Percentiles rank a stretch among this genome's conserved stretches.
Evolutionary conservation across 2,329 filamentous ascomycete genomes (phyloP).

Genomic region (Tolypocladium tundrense): DNA sequence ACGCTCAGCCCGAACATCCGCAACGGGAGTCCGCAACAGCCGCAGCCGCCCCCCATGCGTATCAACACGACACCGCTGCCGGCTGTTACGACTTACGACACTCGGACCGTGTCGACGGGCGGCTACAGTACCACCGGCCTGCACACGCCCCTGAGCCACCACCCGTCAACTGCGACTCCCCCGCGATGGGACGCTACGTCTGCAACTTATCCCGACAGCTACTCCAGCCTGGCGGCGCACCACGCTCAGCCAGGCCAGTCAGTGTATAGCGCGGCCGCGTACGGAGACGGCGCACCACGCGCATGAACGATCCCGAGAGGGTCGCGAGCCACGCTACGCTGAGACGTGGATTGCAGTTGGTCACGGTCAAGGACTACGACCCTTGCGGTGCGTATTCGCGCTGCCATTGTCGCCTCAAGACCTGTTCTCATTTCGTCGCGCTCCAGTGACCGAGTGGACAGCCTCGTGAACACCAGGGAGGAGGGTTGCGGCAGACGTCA

Average conservation of each 20-base stretch:
- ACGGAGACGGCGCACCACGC: constrained; percentile 31
- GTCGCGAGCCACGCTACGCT: not conserved
- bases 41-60: constrained; percentile 21
- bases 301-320: constrained; percentile 19
- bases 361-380: not conserved
- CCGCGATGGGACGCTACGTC: constrained; percentile 31
- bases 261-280: constrained; percentile 32
- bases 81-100: constrained; percentile 29
- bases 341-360: not conserved
- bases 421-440: not conserved
- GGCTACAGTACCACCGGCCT: constrained; percentile 30
- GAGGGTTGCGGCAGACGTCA: constrained; percentile 23
- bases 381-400: not conserved
- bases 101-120: constrained; percentile 16
- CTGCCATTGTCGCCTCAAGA: too few species aligned
- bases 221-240: constrained; percentile 27
- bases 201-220: constrained; percentile 26
- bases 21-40: constrained; percentile 23
- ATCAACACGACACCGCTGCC: constrained; percentile 27
- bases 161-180: constrained; percentile 25
- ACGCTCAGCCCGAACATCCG: constrained; percentile 29
- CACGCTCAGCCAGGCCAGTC: constrained; percentile 18
- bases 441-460: constrained; percentile 14
- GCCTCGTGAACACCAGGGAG: constrained; percentile 19
- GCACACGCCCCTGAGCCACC: constrained; percentile 28